phyloP scores from a whole-genome alignment of 805 yeast species.

The Zygotorulaspora florentina region DNA sequence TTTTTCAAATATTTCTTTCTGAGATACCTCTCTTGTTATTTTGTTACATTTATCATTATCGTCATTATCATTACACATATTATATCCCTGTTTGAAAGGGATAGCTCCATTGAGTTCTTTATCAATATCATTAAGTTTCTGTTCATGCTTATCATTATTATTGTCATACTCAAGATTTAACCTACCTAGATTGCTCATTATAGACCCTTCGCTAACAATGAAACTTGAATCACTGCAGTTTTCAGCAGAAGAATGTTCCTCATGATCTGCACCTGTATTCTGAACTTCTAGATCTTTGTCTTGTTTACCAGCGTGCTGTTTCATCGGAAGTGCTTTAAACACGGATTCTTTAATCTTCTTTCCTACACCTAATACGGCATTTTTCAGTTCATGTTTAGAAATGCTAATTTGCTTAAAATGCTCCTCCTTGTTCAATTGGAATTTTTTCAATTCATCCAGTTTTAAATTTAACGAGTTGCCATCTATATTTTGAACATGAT shows the following conservation, averaged over 20 bases:
- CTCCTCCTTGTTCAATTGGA: constrained; percentile 30
- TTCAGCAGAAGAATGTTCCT: background rate
- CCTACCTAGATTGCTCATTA: constrained; percentile 15
- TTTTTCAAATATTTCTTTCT: constrained; percentile 20
- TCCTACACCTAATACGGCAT: constrained; percentile 82
- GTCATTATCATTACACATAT: constrained; percentile 16
- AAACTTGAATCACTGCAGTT: constrained; percentile 18
- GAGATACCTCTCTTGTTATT: constrained; percentile 5
- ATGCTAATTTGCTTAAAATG: constrained; percentile 49
- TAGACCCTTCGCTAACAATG: constrained; percentile 24
- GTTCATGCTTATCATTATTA: background rate
- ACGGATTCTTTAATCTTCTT: constrained; percentile 47
- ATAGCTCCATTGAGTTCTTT: background rate
- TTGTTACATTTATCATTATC: constrained; percentile 10
- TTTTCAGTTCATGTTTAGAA: constrained; percentile 61
- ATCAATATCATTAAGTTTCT: background rate
- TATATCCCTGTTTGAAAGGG: constrained; percentile 9
- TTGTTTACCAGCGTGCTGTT: background rate
- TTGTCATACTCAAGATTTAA: background rate
- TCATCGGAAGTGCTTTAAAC: constrained; percentile 6
- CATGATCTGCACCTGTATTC: background rate
- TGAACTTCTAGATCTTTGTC: background rate
- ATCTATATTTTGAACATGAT: constrained; percentile 15
- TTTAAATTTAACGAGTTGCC: constrained; percentile 13
- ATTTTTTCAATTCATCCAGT: constrained; percentile 21